These are phyloP conservation scores for Macroventuria anomochaeta DNA, from an alignment of 2,329 filamentous ascomycete species.

Conservation along the genomic window DNA sequence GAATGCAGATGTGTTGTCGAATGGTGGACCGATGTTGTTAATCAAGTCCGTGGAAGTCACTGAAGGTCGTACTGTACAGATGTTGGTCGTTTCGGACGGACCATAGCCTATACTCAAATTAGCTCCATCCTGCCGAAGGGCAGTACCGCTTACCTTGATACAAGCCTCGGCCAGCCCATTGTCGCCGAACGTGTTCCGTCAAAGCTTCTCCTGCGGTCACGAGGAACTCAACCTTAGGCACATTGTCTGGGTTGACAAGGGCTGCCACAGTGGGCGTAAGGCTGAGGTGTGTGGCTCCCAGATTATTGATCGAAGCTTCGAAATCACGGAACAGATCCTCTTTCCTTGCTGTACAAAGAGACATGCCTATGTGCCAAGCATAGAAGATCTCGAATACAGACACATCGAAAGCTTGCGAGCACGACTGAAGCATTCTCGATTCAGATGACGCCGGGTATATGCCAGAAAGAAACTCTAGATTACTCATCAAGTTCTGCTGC, in stretches of 20 bases:
- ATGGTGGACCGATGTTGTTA: slow-evolving; percentile 76
- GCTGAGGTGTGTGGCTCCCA: slow-evolving; percentile 79
- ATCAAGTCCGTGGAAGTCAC: slow-evolving; percentile 66
- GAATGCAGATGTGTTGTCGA: slow-evolving; percentile 78
- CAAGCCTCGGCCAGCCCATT: slow-evolving; percentile 71
- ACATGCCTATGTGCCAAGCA: slow-evolving; percentile 78
- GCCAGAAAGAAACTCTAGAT: slow-evolving; percentile 69
- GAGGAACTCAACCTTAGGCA: slow-evolving; percentile 75
- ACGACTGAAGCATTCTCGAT: slow-evolving; percentile 77
- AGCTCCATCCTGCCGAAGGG: not conserved
- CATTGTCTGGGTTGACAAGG: slow-evolving; percentile 70
- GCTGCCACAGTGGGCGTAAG: slow-evolving; percentile 85
- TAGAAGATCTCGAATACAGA: slow-evolving; percentile 93
- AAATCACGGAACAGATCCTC: slow-evolving; percentile 77
- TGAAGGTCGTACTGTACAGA: slow-evolving; percentile 74
- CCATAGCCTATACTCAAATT: slow-evolving; percentile 65
- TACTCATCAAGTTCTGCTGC: slow-evolving; percentile 76
- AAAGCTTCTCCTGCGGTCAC: slow-evolving; percentile 84
- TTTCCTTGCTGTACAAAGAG: slow-evolving; percentile 76
- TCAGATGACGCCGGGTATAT: slow-evolving; percentile 66
- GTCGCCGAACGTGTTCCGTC: slow-evolving; percentile 71
- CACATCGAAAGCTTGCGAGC: slow-evolving; percentile 83
- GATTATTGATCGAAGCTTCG: slow-evolving; percentile 67
- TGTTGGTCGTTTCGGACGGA: slow-evolving; percentile 86
- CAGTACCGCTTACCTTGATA: slow-evolving; percentile 65